Base-by-base conservation (phyloP, 306 rosid genomes). In the Trifolium pratense region DNA sequence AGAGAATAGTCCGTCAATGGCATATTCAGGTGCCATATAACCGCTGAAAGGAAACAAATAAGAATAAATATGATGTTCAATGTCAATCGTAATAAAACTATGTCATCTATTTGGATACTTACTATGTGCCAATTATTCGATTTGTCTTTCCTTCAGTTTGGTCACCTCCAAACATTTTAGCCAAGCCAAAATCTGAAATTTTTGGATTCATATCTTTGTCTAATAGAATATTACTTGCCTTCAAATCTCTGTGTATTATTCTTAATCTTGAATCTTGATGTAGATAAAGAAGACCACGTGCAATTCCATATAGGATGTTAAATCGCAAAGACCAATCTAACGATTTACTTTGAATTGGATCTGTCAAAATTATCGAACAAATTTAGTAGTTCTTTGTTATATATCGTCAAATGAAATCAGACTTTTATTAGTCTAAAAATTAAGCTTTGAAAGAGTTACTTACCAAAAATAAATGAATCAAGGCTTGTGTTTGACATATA, bases 151-250 rank as follows among this genome's bases (percentile, higher is more conserved):
- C 75, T 53, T 70, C 64, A 9, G 42, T 37, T 40, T 57, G 76
- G 16, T 71, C 67, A 15, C 43, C 67, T 15, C 76, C 68, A 42
- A 11, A 71, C 66, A 71, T 71, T 58, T 23, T 25, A 2, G 76
- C 57, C 31, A 71, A 1, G n/a, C 67, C 76, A 71, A 71, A 71
- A 71, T 71, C 76, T 3, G 76, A 57, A 26, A 71, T 71, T 71
- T 71, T 71, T 23, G 76, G 45, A 8, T 71, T 57, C 76, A 71
- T 40, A 4, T 71, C 25, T 9, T 26, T 40, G 13, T 71, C 76
- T 42, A 70, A 37, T 37, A 70, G 15, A 55, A 70, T 21, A 37
- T 70, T 70, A 15, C 65, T 55, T 17, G 61, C 53, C 16, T 70
- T 70, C 0, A 70, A 13, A 70, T 70, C 53, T 37, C 65, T 36